phyloP scores from a whole-genome alignment of 306 rosid genomes.

The Glycyrrhiza uralensis region DNA sequence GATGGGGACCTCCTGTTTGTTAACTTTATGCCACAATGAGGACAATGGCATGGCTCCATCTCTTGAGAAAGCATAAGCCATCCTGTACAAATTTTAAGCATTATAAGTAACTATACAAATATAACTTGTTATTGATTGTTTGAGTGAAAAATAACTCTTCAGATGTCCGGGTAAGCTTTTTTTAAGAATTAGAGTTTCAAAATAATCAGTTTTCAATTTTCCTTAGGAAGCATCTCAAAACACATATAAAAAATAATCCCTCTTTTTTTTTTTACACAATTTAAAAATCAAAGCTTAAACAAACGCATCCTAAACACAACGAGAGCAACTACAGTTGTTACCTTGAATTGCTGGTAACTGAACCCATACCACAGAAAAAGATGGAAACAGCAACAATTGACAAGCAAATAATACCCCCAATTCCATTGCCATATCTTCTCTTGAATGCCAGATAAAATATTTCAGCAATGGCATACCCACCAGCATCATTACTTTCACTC shows the following conservation, averaged over 20 bases:
- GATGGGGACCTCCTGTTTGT: slow-evolving; percentile 68
- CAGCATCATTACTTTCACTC: slow-evolving; percentile 74
- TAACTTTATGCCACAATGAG: slow-evolving; percentile 74
- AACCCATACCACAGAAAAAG: slow-evolving; percentile 88
- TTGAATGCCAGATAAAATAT: slow-evolving; percentile 77
- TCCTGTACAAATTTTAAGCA: slow-evolving; percentile 44
- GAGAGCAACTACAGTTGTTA: slow-evolving; percentile 10
- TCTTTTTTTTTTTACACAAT: too few relatives aligned
- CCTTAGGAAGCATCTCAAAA: too few relatives aligned
- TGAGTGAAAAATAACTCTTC: too few relatives aligned
- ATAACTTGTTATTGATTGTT: too few relatives aligned
- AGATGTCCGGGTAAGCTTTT: too few relatives aligned
- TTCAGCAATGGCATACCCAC: slow-evolving; percentile 96
- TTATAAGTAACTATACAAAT: neutral
- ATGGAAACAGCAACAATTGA: slow-evolving; percentile 72
- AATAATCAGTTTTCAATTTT: too few relatives aligned
- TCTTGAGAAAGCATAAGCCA: slow-evolving; percentile 98
- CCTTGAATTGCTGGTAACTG: slow-evolving; percentile 93
- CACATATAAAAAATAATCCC: too few relatives aligned
- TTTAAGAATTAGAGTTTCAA: too few relatives aligned
- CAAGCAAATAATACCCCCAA: slow-evolving; percentile 87
- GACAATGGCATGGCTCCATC: slow-evolving; percentile 98
- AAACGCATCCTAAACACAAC: too few relatives aligned
- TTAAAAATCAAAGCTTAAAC: too few relatives aligned
- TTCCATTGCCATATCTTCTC: slow-evolving; percentile 77